Base-by-base conservation (phyloP, 441 rosid genomes). In the Euphorbia celastroides region DNA sequence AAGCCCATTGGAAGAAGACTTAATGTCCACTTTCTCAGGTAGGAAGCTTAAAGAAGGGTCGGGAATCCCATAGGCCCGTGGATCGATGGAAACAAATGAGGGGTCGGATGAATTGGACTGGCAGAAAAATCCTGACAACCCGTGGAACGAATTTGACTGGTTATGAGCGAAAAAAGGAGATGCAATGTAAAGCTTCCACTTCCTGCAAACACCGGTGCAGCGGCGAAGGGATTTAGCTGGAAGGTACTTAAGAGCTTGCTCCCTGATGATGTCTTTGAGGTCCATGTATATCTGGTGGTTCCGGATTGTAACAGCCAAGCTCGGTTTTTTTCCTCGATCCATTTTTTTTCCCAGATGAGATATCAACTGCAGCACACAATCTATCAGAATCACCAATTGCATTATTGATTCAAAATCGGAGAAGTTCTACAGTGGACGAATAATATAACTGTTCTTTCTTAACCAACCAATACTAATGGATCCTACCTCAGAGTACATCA, bases 151-250 rank as follows among this genome's bases (percentile, higher is more conserved):
- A 59, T 62, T 62, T 3, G 91, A 75, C 70, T 86, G 88, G 57
- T 60, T 82, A 76, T 82, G 84, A 16, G 80, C 81, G 32, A 86
- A 81, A 76, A 84, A 84, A 38, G 86, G 84, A 52, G 74, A 65
- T 5, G 73, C 60, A 23, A 82, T 76, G 73, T 62, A 65, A 65
- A 65, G 68, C 69, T 63, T 81, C 87, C 87, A 86, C 0, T 79
- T 87, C 20, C 77, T 78, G 65, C 82, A 86, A 70, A 86, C 87
- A 7, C 65, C 42, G 0, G 61, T 60, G 72, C 55, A 79, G 54
- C 81, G 70, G 28, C 66, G 28, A 36, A 86, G 76, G 7, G 87
- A 74, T 72, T 86, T 86, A 27, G 87, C 91, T 19, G 88, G 91
- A 67, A 86, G 86, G 71, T 57, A 79, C 54, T 66, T 79, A 65